Base-by-base conservation (phyloP, 1,139 yeast species). In the Geotrichum citri-aurantii region DNA sequence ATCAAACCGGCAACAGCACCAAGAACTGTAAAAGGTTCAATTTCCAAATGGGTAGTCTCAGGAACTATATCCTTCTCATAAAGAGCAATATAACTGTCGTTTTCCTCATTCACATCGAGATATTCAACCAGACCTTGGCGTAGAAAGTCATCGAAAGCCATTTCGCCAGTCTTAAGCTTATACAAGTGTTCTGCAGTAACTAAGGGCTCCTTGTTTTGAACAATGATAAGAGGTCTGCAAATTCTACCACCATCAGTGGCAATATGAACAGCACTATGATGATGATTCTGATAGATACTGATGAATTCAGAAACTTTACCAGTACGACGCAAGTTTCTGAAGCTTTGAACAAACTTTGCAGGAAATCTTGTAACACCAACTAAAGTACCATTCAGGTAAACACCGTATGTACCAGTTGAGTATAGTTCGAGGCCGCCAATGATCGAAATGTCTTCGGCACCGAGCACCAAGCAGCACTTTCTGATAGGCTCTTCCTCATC, bases 221-320 rank as follows among this genome's bases (percentile, higher is more conserved):
- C 93, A 71, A 93, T 90, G 59, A 93, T 92, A 65, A 93, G 77
- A 3, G 99, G 99, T 65, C 99, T 86, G 80, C 99, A 93, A 69
- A 93, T 90, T 75, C 99, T 82, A 57, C 99, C 99, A 67, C 99
- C 99, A 75, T 93, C 99, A 7, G 99, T 92, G 17, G 99, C 99
- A 69, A 93, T 92, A 71, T 93, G 97, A 49, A 93, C 97, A 0
- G 97, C 96, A 58, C 79, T 78, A 68, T 93, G 98, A 68, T 93
- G 97, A 52, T 85, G 80, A 71, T 93, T 93, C 47, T 92, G 86
- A 73, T 90, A 90, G 63, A 93, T 88, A 27, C 97, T 89, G 63
- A 93, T 88, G 68, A 92, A 93, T 63, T 88, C 96, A 0, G 97
- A 89, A 12, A 93, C 80, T 65, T 85, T 86, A 37, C 98, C 96